Evolutionary conservation across 1,284 basidiomycete genomes (phyloP), one percentile per base, ranked within the genome.

Genomic region (Melampsora americana): DNA sequence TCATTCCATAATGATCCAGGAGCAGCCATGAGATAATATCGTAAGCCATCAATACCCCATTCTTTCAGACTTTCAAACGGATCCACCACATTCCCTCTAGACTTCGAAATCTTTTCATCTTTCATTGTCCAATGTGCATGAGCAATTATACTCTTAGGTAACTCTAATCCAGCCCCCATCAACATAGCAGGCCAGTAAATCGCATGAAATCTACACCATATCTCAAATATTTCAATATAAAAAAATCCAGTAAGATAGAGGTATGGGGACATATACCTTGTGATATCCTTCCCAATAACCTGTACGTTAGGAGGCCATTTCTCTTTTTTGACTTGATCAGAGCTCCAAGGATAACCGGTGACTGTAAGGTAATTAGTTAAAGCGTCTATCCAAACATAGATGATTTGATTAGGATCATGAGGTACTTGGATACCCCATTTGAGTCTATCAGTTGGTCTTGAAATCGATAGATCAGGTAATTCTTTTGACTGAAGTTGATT

Each of bases 331-430:
- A 65, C 5, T 14, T 66, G 60, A 66, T 28, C 59, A 66, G 46
- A 39, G 28, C 39, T 60, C 76, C 77, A 78, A 23, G 82, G 81
- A 62, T 81, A 83, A 12, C 82, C 82, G 0, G 80, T 73, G 32
- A 80, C 81, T 12, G 82, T 83, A 35, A 83, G 78, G 68, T 83
- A 83, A 74, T 83, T 83, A 30, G 79, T 78, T 18, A 83, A 77
- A 5, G 82, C 82, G 44, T 83, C 82, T 30, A 83, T 70, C 82
- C 82, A 83, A 26, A 83, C 82, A 61, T 83, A 83, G 67, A 83
- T 82, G 1, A 79, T 78, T 30, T 83, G 82, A 5, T 79, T 72
- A 11, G 62, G 67, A 65, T 83, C 82, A 44, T 79, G 79, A 0
- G 82, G 82, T 2, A 83, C 82, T 5, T 78, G 78, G 20, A 83